These are phyloP conservation scores for Flagelloscypha sp. DNA, from an alignment of 768 basidiomycete genomes.

Conservation along the genomic window DNA sequence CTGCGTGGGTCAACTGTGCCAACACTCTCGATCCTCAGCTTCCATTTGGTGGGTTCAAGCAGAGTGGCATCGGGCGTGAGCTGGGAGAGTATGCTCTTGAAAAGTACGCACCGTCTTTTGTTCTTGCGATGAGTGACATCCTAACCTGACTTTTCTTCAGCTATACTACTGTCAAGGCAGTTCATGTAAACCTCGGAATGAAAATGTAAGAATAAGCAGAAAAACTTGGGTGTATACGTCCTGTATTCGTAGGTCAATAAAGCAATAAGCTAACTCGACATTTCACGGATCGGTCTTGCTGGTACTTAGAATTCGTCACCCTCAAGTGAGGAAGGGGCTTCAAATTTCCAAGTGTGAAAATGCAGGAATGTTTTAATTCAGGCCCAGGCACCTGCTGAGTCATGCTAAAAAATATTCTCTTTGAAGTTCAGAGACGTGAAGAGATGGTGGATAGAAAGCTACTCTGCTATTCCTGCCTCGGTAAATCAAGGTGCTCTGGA, in stretches of 20 bases:
- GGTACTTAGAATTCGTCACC: too few relatives aligned
- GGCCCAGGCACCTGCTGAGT: too few relatives aligned
- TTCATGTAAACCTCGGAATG: slow-evolving; percentile 48
- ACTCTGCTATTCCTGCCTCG: slow-evolving; percentile 17
- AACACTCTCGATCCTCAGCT: slow-evolving; percentile 38
- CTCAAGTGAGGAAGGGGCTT: too few relatives aligned
- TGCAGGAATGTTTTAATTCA: too few relatives aligned
- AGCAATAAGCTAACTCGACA: too few relatives aligned
- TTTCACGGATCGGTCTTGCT: too few relatives aligned
- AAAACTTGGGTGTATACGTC: too few relatives aligned
- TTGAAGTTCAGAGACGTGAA: too few relatives aligned
- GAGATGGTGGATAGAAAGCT: too few relatives aligned
- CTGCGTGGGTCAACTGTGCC: slow-evolving; percentile 45
- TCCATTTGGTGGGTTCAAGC: slow-evolving; percentile 70
- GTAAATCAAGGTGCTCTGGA: slow-evolving; percentile 66
- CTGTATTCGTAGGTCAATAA: too few relatives aligned
- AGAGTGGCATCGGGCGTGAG: slow-evolving; percentile 65
- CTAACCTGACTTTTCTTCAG: slow-evolving; percentile 16
- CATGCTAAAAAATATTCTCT: too few relatives aligned
- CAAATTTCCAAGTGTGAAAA: too few relatives aligned
- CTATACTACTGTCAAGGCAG: slow-evolving; percentile 52
- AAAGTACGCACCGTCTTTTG: slow-evolving; percentile 28
- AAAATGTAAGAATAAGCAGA: slow-evolving; percentile 10
- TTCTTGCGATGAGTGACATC: slow-evolving; percentile 4
- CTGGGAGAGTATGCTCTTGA: slow-evolving; percentile 55